Evolutionary conservation across 1,139 yeast genomes (phyloP).

Genomic region (Debaryomyces nepalensis): DNA sequence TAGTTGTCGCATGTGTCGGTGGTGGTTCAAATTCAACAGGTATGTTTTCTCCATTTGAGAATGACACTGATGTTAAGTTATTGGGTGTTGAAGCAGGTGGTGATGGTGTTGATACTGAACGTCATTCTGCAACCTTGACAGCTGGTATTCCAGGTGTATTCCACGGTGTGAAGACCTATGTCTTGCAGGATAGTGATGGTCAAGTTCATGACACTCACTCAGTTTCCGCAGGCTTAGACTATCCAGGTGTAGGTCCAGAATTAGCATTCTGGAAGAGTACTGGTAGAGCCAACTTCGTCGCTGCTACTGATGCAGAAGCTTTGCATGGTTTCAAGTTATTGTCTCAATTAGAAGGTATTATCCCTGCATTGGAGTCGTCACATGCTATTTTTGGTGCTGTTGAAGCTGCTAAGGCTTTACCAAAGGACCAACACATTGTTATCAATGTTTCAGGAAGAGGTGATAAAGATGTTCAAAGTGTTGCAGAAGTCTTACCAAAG

Average conservation of each 20-base stretch:
- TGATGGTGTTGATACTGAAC: conserved; percentile 84
- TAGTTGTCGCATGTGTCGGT: conserved; percentile 97
- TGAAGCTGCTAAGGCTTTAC: conserved; percentile 83
- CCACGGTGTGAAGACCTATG: conserved; percentile 96
- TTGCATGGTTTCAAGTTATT: conserved; percentile 84
- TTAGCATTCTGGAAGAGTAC: conserved; percentile 92
- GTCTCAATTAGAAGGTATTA: conserved; percentile 95
- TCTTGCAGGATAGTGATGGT: conserved; percentile 88
- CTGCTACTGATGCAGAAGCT: conserved; percentile 95
- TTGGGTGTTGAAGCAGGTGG: conserved; percentile 99
- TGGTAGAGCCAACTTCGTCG: conserved; percentile 88
- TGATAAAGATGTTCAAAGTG: conserved; percentile 97
- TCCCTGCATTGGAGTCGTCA: conserved; percentile 96
- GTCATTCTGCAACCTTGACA: conserved; percentile 91
- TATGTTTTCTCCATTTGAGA: conserved; percentile 90
- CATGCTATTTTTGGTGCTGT: conserved; percentile 95
- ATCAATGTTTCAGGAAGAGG: conserved; percentile 97
- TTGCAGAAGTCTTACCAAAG: conserved; percentile 88
- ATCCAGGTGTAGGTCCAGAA: conserved; percentile 99
- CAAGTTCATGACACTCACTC: conserved; percentile 98
- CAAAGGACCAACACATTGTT: conserved; percentile 77
- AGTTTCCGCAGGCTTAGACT: conserved; percentile 96
- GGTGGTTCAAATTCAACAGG: conserved; percentile 99
- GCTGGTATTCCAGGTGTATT: conserved; percentile 96
- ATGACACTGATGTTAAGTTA: conserved; percentile 74